Conservation (phyloP, 306 rosid genomes). For the Purshia tridentata region DNA sequence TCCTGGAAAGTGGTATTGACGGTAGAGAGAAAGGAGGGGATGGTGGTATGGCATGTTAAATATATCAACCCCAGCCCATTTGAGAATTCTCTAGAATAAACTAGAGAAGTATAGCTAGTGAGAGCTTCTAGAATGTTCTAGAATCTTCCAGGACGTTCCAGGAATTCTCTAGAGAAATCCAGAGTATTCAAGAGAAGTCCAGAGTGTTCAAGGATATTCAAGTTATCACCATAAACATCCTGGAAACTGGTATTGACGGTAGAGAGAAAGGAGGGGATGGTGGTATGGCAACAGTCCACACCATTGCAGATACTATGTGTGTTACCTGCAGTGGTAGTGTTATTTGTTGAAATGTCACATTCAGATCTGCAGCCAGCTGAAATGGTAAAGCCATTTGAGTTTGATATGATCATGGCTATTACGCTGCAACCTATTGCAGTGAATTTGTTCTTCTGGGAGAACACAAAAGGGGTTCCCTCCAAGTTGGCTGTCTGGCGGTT, state of each 20-base stretch:
- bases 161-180: no score
- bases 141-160: no score
- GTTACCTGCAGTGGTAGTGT: no score
- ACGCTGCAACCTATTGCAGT: not conserved
- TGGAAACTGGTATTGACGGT: no score
- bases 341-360: not conserved
- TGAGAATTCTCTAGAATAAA: no score
- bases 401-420: not conserved
- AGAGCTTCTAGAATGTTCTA: no score
- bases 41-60: not conserved
- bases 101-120: no score
- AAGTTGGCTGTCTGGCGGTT: not conserved
- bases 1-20: no score
- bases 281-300: not conserved
- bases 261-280: not conserved
- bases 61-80: no score
- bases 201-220: no score
- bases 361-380: not conserved
- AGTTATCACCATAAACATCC: no score
- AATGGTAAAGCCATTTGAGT: not conserved
- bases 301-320: not conserved
- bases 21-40: not conserved
- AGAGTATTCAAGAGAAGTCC: no score
- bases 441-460: conserved; percentile 5
- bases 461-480: conserved; percentile 2